Evolutionary conservation across 768 basidiomycete genomes (phyloP), one percentile per base, ranked within the genome.

Genomic region (Podaxis carcinomalis): DNA sequence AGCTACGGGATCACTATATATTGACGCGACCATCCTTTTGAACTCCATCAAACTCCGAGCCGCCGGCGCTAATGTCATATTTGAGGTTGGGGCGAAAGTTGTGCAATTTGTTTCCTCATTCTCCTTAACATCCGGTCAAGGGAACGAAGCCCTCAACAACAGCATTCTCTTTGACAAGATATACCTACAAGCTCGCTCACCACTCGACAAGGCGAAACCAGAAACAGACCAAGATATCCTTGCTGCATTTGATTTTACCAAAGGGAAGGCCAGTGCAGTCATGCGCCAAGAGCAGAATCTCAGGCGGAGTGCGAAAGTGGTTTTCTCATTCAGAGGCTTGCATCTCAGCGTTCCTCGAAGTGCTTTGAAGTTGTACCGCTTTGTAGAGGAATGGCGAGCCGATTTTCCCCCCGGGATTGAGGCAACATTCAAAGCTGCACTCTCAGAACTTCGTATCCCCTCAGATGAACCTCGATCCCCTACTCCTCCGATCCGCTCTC

Each of bases 401-500:
- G 88, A 92, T 65, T 93, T 88, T 66, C 77, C 93, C 32, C 87
- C 92, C 16, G 87, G 81, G 4, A 80, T 93, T 40, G 86, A 93
- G 66, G 80, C 82, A 13, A 85, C 88, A 27, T 68, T 89, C 32
- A 82, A 85, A 61, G 81, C 81, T 2, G 74, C 93, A 40, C 71
- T 93, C 14, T 80, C 84, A 3, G 92, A 93, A 67, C 70, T 90
- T 49, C 77, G 80, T 44, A 74, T 77, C 60, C 67, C 72, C 11
- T 78, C 77, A 5, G 70, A 69, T 35, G 77, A 68, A 59, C 73
- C 75, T 9, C 68, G 66, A 13, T 72, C 76, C 5, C 68, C 76
- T 13, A 67, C 66, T 39, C 72, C 75, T 50, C 70, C 71, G 9
- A 57, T 52, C 32, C 62, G 62, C 16, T 66, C 68, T 28, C 64